Evolutionary conservation across 768 basidiomycete species (phyloP).

Genomic region (Stropharia rugosoannulata): DNA sequence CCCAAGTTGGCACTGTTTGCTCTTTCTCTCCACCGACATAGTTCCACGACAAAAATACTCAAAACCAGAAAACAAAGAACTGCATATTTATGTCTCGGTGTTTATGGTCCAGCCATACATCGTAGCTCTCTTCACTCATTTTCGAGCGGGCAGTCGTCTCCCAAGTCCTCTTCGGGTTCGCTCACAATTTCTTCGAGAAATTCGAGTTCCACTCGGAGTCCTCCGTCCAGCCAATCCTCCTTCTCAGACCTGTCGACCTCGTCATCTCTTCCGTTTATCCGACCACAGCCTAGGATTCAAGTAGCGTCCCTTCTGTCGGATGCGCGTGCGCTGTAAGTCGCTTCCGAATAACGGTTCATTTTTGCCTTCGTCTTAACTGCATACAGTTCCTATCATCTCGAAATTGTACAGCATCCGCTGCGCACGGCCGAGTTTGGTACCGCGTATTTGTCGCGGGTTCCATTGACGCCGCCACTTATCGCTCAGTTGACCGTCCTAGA

Average conservation of each 20-base stretch:
- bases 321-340: slow-evolving; percentile 49
- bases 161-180: slow-evolving; percentile 42
- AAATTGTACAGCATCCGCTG: slow-evolving; percentile 83
- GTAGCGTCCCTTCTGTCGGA: slow-evolving; percentile 59
- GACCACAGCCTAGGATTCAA: slow-evolving; percentile 52
- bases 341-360: neutral
- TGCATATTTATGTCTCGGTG: slow-evolving; percentile 20
- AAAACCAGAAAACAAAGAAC: slow-evolving; percentile 11
- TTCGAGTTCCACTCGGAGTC: slow-evolving; percentile 39
- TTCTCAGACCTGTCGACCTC: slow-evolving; percentile 33
- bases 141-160: slow-evolving; percentile 46
- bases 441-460: slow-evolving; percentile 72
- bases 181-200: slow-evolving; percentile 35
- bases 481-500: slow-evolving; percentile 78
- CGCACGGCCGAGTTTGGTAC: slow-evolving; percentile 81
- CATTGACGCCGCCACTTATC: slow-evolving; percentile 82
- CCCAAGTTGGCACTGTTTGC: slow-evolving; percentile 22
- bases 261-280: slow-evolving; percentile 31
- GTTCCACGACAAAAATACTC: slow-evolving; percentile 17
- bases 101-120: slow-evolving; percentile 10
- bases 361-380: neutral
- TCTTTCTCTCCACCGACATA: slow-evolving; percentile 20
- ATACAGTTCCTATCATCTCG: slow-evolving; percentile 70
- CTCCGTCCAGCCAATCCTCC: slow-evolving; percentile 43
- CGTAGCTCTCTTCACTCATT: slow-evolving; percentile 22